phyloP scores from a whole-genome alignment of 2,329 filamentous ascomycete species.

The Phymatotrichopsis omnivora region DNA sequence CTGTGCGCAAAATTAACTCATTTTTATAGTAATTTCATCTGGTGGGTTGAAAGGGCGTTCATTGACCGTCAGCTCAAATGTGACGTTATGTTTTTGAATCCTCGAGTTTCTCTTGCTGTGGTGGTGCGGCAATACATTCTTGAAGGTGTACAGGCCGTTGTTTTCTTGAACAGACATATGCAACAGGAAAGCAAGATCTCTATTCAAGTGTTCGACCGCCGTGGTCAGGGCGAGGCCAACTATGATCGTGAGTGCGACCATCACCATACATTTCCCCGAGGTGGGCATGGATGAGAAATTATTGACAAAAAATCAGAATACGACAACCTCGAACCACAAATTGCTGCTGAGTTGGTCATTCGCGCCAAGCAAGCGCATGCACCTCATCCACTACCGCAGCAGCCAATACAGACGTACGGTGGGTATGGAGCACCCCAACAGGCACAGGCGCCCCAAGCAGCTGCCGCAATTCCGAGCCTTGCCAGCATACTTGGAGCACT shows the following conservation, averaged over 20 bases:
- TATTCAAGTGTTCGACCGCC: conserved; percentile 76
- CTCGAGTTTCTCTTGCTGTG: conserved; percentile 63
- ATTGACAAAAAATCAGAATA: conserved; percentile 51
- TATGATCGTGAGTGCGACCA: conserved; percentile 52
- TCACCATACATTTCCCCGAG: background rate
- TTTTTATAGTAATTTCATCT: conserved; percentile 57
- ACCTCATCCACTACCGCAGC: conserved; percentile 34
- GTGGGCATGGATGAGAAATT: background rate
- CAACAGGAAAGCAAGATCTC: conserved; percentile 65
- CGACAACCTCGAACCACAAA: conserved; percentile 63
- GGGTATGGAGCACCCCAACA: conserved; percentile 17
- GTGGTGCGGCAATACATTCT: conserved; percentile 78
- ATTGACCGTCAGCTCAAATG: conserved; percentile 59
- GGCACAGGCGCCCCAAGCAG: conserved; percentile 29
- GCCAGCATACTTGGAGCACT: conserved; percentile 56
- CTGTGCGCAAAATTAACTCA: conserved; percentile 23
- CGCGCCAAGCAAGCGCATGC: conserved; percentile 51
- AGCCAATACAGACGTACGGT: conserved; percentile 32
- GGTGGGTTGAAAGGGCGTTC: conserved; percentile 71
- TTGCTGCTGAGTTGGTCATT: conserved; percentile 70
- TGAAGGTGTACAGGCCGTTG: conserved; percentile 79
- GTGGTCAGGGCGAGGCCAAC: conserved; percentile 53
- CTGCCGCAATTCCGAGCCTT: conserved; percentile 42
- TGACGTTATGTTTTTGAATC: conserved; percentile 69
- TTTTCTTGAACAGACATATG: conserved; percentile 60